Conservation (phyloP, 2,329 filamentous ascomycete genomes). For the Calonectria crousiana region DNA sequence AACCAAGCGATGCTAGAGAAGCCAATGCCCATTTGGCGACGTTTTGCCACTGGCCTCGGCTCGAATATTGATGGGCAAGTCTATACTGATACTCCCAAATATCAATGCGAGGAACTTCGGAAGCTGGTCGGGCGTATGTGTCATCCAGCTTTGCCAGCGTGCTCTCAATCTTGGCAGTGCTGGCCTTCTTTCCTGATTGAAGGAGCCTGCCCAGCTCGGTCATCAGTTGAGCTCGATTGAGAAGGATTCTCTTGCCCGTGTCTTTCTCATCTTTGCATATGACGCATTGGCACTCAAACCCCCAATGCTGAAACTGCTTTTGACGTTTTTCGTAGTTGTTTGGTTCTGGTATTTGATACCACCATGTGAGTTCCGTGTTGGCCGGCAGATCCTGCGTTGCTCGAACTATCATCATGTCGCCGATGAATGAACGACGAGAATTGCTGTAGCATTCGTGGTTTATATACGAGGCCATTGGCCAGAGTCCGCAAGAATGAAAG, state of each 20-base stretch:
- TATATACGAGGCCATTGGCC: conserved; percentile 60
- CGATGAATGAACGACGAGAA: conserved; percentile 61
- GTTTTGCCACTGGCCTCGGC: background rate
- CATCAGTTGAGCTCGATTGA: background rate
- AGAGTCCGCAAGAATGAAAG: conserved; percentile 56
- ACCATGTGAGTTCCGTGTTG: conserved; percentile 59
- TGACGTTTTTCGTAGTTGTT: background rate
- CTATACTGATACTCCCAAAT: background rate
- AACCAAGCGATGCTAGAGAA: background rate
- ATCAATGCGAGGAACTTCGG: background rate
- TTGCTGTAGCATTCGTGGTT: conserved; percentile 67
- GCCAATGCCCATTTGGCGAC: background rate
- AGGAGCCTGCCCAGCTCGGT: no score
- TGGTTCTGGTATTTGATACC: conserved; percentile 46
- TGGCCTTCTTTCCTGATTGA: background rate
- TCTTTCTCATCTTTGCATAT: background rate
- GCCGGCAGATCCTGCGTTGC: conserved; percentile 57
- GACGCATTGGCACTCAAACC: background rate
- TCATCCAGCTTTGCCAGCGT: background rate
- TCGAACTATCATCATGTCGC: conserved; percentile 65
- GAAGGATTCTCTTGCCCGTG: background rate
- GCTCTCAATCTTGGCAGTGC: background rate
- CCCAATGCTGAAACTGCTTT: background rate
- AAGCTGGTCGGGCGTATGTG: background rate
- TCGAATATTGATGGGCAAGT: background rate